Evolutionary conservation across 2,329 filamentous ascomycete species (phyloP), one percentile per base, ranked within the genome.

Genomic region (Berkeleyomyces rouxiae): DNA sequence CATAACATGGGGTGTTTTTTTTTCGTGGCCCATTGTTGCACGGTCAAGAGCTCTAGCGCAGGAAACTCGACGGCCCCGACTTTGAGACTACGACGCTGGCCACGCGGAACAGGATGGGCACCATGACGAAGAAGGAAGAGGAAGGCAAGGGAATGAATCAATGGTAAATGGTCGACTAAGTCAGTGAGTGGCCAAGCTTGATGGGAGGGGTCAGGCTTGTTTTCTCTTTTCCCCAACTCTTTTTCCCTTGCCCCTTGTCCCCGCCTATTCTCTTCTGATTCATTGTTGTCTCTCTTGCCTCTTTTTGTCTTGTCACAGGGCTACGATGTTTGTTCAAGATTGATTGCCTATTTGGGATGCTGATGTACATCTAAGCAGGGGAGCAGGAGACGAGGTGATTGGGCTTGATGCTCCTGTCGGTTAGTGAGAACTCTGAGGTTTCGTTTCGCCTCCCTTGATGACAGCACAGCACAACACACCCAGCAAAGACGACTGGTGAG

Each of bases 271-370:
- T 23, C 31, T 43, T 44, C 42, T 58, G 39, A 53, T 36, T 42
- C 16, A 23, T 36, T 53, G 49, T 53, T 53, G 49, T 53, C 49
- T 53, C 49, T 53, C 44, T 40, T 58, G 16, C 33, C 16, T 44
- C 16, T 37, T 58, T 58, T 40, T 58, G 16, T 44, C 16, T 44
- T 36, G 39, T 58, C 42, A 59, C 23, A 59, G 40, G 58, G 58
- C 58, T 44, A 44, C 58, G 46, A 59, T 36, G 33, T 44, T 46
- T n/a, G 31, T 59, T 59, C 57, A 37, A 59, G 58, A 59, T 59
- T 59, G 58, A 59, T 59, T 59, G 58, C 58, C 58, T 59, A 59
- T 59, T 59, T 59, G 42, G 58, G 58, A 59, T 37, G 40, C 10
- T 53, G 31, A 53, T 53, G 49, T 11, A 37, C 49, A 13, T 36